Base-by-base conservation (phyloP, 2,329 filamentous ascomycete species). In the Colletotrichum australisinense region DNA sequence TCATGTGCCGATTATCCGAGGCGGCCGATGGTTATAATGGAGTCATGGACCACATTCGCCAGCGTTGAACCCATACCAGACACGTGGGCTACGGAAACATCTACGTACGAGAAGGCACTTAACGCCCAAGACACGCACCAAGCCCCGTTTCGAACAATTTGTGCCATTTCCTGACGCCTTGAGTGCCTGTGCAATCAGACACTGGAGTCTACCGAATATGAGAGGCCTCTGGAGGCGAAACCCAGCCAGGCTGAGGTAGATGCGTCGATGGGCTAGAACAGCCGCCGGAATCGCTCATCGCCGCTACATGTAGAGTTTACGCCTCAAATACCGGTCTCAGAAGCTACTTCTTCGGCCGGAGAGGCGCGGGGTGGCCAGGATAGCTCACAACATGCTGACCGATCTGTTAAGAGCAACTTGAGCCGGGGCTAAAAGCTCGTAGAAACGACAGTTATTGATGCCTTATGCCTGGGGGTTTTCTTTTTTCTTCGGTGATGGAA, bases 1-100 rank as follows among this genome's bases (percentile, higher is more conserved):
- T n/a, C 5, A 49, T 22, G 26, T 60, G 26, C 46, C 66, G 46
- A 22, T 56, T 60, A 49, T 24, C 53, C 59, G 53, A 67, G 66
- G 30, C 42, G 16, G n/a, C 14, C 53, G n/a, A 42, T 59, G 46
- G 19, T 73, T 73, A 65, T 70, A 58, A 26, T 26, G 57, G 26
- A 24, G 38, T 19, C 32, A 30, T 65, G 63, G 26, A 24, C 3
- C 0, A 32, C 4, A 22, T 19, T 46, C 24, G n/a, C 30, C 42
- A 46, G 55, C 58, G 46, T 62, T 56, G 32, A 55, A 14, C 30
- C 30, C 6, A 26, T 14, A n/a, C n/a, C 16, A 49, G 24, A 35
- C 55, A 65, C 38, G 65, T 56, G 42, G 46, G 19, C 46, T 8
- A 64, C 55, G 67, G 59, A 70, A 65, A 49, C 67, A 55, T 53